A percentile compares a stretch with the other conserved stretches of the same genome.
These are phyloP conservation scores for Euclidium syriacum DNA, from an alignment of 345 rosid genomes.

Conservation along the genomic window DNA sequence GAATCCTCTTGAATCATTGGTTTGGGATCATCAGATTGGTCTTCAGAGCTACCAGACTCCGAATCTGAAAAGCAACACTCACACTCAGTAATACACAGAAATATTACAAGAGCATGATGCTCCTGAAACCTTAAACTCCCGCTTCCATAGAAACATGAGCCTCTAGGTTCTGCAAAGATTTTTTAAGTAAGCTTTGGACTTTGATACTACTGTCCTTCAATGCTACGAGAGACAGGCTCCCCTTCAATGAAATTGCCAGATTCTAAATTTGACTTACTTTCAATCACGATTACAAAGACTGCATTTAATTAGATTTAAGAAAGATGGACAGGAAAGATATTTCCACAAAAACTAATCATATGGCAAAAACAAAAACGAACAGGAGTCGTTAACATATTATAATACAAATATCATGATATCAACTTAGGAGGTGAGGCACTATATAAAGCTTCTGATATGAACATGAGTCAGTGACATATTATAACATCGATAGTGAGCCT, in stretches of 20 bases:
- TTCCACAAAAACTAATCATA: not conserved
- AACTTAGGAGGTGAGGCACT: not conserved
- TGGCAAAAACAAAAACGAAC: not conserved
- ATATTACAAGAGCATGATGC: not conserved
- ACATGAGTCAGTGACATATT: not conserved
- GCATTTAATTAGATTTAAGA: not conserved
- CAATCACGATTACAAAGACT: not conserved
- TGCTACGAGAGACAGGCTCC: not conserved
- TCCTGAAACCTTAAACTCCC: not conserved
- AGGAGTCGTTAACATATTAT: no score
- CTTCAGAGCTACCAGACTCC: constrained; percentile 54
- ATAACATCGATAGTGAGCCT: not conserved
- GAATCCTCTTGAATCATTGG: constrained; percentile 32
- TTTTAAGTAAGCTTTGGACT: not conserved
- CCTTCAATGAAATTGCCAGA: not conserved
- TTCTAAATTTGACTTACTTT: not conserved
- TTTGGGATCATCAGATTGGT: constrained; percentile 48
- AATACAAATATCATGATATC: not conserved
- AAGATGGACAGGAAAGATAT: not conserved
- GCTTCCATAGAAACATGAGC: not conserved
- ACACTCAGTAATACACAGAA: constrained; percentile 1
- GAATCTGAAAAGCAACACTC: constrained; percentile 42
- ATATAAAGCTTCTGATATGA: not conserved
- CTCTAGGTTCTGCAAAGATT: not conserved
- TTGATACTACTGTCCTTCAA: not conserved